Conservation (phyloP, 257 asterid genomes). For the Orobanche coerulescens region DNA sequence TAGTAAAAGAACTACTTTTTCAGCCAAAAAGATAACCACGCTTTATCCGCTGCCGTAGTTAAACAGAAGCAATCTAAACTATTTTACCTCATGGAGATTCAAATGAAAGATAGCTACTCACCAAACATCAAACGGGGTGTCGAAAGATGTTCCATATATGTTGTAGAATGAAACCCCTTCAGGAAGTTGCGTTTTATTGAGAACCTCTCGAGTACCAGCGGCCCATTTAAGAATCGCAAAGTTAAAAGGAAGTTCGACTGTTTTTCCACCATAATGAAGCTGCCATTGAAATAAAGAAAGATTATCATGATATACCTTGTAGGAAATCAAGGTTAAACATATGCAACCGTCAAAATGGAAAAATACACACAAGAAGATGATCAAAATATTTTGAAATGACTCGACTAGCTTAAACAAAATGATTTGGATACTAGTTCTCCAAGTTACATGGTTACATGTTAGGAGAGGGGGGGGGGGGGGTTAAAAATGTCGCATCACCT, state of each 20-base stretch:
- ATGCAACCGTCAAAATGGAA: not conserved
- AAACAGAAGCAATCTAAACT: no score
- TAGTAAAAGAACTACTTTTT: no score
- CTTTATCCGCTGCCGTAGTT: no score
- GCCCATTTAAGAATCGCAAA: slow-evolving; percentile 61
- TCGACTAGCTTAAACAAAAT: not conserved
- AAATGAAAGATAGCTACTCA: slow-evolving; percentile 24
- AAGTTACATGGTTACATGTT: not conserved
- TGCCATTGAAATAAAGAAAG: slow-evolving; percentile 27
- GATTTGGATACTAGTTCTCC: not conserved
- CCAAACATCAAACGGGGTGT: slow-evolving; percentile 85
- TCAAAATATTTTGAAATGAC: slow-evolving; percentile 1
- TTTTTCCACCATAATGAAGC: slow-evolving; percentile 52
- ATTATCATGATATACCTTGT: not conserved
- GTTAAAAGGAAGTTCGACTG: slow-evolving; percentile 67
- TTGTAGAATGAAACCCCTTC: slow-evolving; percentile 57
- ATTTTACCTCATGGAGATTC: not conserved
- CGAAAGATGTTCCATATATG: slow-evolving; percentile 73
- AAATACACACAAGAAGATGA: not conserved
- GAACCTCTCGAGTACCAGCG: slow-evolving; percentile 51
- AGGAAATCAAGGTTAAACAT: not conserved
- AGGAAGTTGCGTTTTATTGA: slow-evolving; percentile 48
- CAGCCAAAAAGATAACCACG: no score
- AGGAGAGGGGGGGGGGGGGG: no score
- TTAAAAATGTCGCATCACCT: no score